Evolutionary conservation across 2,329 filamentous ascomycete genomes (phyloP).

Genomic region (Diplodia sapinea): DNA sequence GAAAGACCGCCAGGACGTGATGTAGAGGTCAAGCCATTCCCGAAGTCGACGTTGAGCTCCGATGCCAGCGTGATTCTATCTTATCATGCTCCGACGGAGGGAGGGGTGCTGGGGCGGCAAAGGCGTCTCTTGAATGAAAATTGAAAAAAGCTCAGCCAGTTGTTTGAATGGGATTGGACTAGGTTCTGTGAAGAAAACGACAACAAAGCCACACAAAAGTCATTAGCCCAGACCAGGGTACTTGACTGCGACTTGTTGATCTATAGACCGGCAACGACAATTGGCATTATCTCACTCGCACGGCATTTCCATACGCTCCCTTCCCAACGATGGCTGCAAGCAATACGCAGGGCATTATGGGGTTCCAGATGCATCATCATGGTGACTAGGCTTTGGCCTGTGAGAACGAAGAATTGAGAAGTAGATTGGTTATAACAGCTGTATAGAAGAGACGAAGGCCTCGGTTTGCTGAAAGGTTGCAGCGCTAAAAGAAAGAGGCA

Average conservation of each 20-base stretch:
- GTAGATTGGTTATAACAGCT: background rate
- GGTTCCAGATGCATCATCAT: background rate
- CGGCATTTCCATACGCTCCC: background rate
- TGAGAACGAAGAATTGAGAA: background rate
- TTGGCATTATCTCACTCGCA: no score
- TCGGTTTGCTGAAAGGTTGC: constrained; percentile 4
- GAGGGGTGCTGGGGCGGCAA: background rate
- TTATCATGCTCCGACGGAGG: background rate
- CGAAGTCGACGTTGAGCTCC: constrained; percentile 3
- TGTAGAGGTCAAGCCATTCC: background rate
- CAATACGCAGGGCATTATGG: background rate
- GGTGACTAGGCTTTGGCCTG: no score
- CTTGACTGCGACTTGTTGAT: background rate
- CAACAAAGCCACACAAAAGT: background rate
- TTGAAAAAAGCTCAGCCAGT: background rate
- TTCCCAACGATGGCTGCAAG: background rate
- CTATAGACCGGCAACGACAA: background rate
- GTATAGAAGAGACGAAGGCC: background rate
- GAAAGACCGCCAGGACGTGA: background rate
- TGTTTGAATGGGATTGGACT: background rate
- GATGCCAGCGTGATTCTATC: background rate
- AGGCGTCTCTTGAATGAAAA: background rate
- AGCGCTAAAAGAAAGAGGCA: background rate
- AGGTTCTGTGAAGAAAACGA: background rate
- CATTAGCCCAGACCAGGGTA: background rate